Percentiles rank a stretch among this genome's conserved stretches.
phyloP scores from a whole-genome alignment of 2,329 filamentous ascomycete genomes.

The Fusarium camptoceras region DNA sequence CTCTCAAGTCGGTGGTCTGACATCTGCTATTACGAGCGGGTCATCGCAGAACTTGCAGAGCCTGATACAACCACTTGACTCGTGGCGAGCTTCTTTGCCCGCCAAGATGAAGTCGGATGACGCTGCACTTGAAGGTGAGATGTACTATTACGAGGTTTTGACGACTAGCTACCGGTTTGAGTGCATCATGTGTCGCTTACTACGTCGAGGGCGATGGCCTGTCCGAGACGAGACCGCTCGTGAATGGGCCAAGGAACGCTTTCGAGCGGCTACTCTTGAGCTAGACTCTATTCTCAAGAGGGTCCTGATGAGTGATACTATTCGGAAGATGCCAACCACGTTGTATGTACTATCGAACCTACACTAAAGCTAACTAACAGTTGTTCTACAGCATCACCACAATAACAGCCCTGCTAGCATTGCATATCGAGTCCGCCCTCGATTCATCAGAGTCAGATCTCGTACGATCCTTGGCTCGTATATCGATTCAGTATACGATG shows the following conservation, averaged over 20 bases:
- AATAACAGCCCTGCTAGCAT: background rate
- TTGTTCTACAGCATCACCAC: background rate
- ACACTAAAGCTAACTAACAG: rapidly evolving
- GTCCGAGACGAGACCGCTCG: background rate
- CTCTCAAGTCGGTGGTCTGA: background rate
- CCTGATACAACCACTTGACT: constrained; percentile 1
- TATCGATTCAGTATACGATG: constrained; percentile 16
- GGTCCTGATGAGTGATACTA: constrained; percentile 1
- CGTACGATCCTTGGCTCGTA: constrained; percentile 7
- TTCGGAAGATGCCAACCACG: constrained; percentile 6
- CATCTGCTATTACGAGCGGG: background rate
- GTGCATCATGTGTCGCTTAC: constrained; percentile 27
- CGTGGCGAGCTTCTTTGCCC: background rate
- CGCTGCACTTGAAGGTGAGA: background rate
- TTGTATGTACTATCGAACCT: constrained; percentile 14
- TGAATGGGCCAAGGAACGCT: constrained; percentile 28
- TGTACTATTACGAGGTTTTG: constrained; percentile 1
- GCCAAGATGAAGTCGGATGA: background rate
- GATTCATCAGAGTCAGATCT: background rate
- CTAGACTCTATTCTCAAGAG: constrained; percentile 25
- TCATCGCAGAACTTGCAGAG: background rate
- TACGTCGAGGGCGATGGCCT: constrained; percentile 17
- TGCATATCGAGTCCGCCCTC: constrained; percentile 12
- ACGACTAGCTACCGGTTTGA: constrained; percentile 32
- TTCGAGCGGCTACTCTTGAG: constrained; percentile 20